Evolutionary conservation across 306 rosid genomes (phyloP), one percentile per base, ranked within the genome.

Genomic region (Vachellia pachyceras): DNA sequence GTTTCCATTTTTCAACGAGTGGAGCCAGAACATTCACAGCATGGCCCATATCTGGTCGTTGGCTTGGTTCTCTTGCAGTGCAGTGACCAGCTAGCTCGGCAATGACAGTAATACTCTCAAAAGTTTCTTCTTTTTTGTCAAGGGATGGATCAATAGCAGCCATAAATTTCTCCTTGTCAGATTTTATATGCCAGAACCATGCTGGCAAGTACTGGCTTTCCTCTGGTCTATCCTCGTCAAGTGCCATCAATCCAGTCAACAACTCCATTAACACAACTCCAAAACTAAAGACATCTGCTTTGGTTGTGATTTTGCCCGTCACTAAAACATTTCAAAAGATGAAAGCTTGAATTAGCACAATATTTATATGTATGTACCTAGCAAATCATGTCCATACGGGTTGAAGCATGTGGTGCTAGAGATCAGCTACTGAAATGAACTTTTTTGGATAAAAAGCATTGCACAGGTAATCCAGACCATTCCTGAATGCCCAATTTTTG

Each of bases 211-310:
- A 90, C 55, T 90, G 99, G 80, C 89, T 88, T 84, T 96, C 99
- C 83, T 96, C 99, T 0, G 99, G 88, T 75, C 98, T 87, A 60
- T 84, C 82, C 45, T 93, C 99, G 42, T 93, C 99, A 29, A 96
- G 97, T 46, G 99, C 98, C 98, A 90, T 90, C 85, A 92, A 66
- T 77, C 99, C 99, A 2, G 99, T 93, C 85, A 96, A 47, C 13
- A 96, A 86, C 88, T 96, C 99, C 99, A 96, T 93, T 72, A 96
- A 80, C 41, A 96, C 99, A 69, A 96, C 99, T 22, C 99, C 99
- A 5, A 92, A 96, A 87, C 99, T 96, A 82, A 96, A 96, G 80
- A 96, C 99, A 83, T 96, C 99, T 36, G 79, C 98, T 87, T 96
- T 96, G 40, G 99, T 96, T 7, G 99, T 96, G 87, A 96, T 90